Evolutionary conservation across 2,329 filamentous ascomycete species (phyloP).

Genomic region (Botrytis medusae): DNA sequence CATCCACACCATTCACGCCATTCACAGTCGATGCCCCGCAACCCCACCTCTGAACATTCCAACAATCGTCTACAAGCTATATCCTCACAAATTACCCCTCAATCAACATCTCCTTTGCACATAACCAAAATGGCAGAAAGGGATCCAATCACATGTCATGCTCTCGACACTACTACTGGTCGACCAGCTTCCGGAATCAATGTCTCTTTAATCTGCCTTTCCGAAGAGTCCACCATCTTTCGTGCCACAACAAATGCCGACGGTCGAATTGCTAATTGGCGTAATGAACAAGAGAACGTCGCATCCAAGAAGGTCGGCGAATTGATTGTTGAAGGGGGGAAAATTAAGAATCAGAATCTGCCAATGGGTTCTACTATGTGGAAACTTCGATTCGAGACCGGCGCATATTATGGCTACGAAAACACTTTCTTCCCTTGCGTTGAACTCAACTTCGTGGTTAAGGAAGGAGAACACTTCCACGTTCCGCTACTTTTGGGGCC

Average conservation of each 20-base stretch:
- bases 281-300: background rate
- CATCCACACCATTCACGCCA: conserved; percentile 2
- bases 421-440: conserved; percentile 59
- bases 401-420: conserved; percentile 65
- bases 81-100: conserved; percentile 10
- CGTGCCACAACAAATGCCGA: conserved; percentile 71
- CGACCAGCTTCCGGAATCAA: conserved; percentile 65
- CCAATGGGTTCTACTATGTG: conserved; percentile 48
- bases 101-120: background rate
- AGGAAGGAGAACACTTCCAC: conserved; percentile 68
- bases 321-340: conserved; percentile 26
- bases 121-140: conserved; percentile 23
- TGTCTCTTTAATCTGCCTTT: conserved; percentile 48
- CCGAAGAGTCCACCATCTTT: conserved; percentile 48
- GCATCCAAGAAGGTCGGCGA: conserved; percentile 5
- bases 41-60: conserved; percentile 7
- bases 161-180: conserved; percentile 78
- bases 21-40: conserved; percentile 17
- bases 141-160: conserved; percentile 79
- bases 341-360: conserved; percentile 1
- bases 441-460: conserved; percentile 53
- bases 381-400: conserved; percentile 72
- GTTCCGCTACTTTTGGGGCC: conserved; percentile 76
- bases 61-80: conserved; percentile 7
- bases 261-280: conserved; percentile 70